phyloP scores from a whole-genome alignment of 192 early-diverging fungal genomes.

The Coemansia sp. region DNA sequence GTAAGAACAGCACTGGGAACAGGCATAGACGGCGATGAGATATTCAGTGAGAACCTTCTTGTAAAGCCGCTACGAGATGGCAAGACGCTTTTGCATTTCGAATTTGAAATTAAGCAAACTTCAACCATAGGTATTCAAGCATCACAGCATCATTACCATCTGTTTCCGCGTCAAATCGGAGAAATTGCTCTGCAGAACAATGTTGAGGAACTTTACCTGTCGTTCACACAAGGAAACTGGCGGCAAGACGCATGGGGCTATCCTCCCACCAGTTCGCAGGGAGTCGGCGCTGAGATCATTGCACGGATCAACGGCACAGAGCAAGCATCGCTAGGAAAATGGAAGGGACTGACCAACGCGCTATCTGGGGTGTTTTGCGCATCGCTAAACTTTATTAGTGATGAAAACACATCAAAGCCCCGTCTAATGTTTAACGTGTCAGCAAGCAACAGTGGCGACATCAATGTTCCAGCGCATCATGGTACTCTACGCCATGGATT shows the following conservation, averaged over 20 bases:
- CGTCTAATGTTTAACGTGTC: slow-evolving; percentile 49
- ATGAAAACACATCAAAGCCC: slow-evolving; percentile 66
- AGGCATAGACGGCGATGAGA: slow-evolving; percentile 30
- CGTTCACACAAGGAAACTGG: slow-evolving; percentile 91
- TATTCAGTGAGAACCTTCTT: slow-evolving; percentile 67
- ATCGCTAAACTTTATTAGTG: slow-evolving; percentile 92
- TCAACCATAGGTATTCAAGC: slow-evolving; percentile 11
- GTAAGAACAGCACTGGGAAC: not conserved
- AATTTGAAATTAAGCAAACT: slow-evolving; percentile 62
- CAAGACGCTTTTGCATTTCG: slow-evolving; percentile 78
- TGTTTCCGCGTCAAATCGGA: slow-evolving; percentile 83
- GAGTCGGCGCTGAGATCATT: slow-evolving; percentile 75
- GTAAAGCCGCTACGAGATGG: slow-evolving; percentile 75
- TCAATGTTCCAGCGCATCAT: not conserved
- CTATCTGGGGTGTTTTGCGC: slow-evolving; percentile 94
- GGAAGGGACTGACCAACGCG: slow-evolving; percentile 87
- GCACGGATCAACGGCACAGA: slow-evolving; percentile 60
- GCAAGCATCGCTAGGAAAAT: slow-evolving; percentile 59
- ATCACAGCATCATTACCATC: slow-evolving; percentile 67
- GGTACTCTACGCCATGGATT: slow-evolving; percentile 67
- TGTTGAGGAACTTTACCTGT: slow-evolving; percentile 79
- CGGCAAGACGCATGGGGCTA: slow-evolving; percentile 77
- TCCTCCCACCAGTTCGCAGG: slow-evolving; percentile 54
- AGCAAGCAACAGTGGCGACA: not conserved
- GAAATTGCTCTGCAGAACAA: slow-evolving; percentile 75